These are phyloP conservation scores for Talaromyces marneffei DNA, from an alignment of 2,329 filamentous ascomycete genomes.

Conservation along the genomic window DNA sequence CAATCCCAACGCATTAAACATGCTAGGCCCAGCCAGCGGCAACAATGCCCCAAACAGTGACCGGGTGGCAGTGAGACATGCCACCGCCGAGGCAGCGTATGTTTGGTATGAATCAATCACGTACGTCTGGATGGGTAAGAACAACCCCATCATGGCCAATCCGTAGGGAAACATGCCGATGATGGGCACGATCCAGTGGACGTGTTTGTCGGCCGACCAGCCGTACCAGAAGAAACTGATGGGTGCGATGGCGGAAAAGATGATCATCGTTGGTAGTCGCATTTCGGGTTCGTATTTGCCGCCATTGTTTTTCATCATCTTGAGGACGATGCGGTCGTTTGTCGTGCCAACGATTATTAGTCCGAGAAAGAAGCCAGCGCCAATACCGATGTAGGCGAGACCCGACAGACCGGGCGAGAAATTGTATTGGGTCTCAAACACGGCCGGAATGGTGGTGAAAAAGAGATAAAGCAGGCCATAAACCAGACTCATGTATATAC, in stretches of 20 bases:
- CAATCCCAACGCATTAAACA: constrained; percentile 40
- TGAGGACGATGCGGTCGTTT: constrained; percentile 13
- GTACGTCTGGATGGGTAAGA: constrained; percentile 52
- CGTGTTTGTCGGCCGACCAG: constrained; percentile 45
- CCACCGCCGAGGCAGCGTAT: constrained; percentile 41
- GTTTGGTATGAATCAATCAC: constrained; percentile 49
- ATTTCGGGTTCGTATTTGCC: constrained; percentile 15
- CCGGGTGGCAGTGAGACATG: constrained; percentile 48
- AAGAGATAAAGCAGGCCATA: constrained; percentile 45
- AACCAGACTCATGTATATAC: constrained; percentile 42
- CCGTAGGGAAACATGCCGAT: constrained; percentile 50
- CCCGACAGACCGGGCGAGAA: constrained; percentile 44
- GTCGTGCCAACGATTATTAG: constrained; percentile 14
- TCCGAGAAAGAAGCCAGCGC: constrained; percentile 33
- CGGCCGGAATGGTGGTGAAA: constrained; percentile 49
- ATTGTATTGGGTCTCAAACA: constrained; percentile 48
- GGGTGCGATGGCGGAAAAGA: constrained; percentile 2
- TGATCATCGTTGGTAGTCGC: constrained; percentile 10
- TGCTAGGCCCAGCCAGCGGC: constrained; percentile 51
- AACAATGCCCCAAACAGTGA: constrained; percentile 51
- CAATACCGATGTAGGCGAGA: constrained; percentile 46
- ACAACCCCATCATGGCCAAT: constrained; percentile 43
- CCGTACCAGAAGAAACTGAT: constrained; percentile 49
- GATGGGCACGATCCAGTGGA: constrained; percentile 54
- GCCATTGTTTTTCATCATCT: constrained; percentile 4